Evolutionary conservation across 164 flowering plant species (phyloP), one percentile per base, ranked within the genome.

Genomic region (Euptelea pleiosperma): DNA sequence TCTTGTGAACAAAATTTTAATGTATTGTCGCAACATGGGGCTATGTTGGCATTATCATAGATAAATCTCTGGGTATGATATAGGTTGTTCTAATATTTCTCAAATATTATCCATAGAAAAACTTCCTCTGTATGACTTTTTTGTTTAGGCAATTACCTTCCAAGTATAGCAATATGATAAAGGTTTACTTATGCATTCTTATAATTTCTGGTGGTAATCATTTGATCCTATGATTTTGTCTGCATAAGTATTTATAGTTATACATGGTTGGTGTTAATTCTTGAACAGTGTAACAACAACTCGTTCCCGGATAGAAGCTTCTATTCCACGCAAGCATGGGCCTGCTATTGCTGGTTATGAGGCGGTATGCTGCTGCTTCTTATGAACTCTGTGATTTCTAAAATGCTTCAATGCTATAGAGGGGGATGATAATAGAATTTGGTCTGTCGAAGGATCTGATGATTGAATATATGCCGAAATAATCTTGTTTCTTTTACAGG

Each of bases 251-350:
- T 47, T 59, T 43, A 24, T 43, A 8, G 22, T 25, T 57, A n/a
- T 31, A 14, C 34, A 42, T 52, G 30, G 22, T 36, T 40, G n/a
- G 33, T 16, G 15, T 45, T 18, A 55, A n/a, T 21, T 30, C 58
- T 44, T 66, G 50, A 44, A 64, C 89, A 93, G 99, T 68, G 70
- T 93, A 57, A 90, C 99, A 46, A 78, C 68, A 62, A 85, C 87
- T 60, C 86, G 95, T 57, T 66, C 96, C 49, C 82, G 99, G 24
- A 80, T 93, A 68, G 99, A 90, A 72, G 72, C 84, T 48, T 84
- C 99, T 11, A 93, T 93, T 62, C 99, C 99, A 48, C 90, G 99
- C 66, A 93, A 93, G 77, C 96, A 93, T 72, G 97, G 99, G n/a
- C 96, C 97, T 75, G 92, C 91, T 16, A 75, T 88, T 64, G 99